Evolutionary conservation across 73 alveolate genomes (phyloP).

Genomic region (Tetrahymena thermophila): DNA sequence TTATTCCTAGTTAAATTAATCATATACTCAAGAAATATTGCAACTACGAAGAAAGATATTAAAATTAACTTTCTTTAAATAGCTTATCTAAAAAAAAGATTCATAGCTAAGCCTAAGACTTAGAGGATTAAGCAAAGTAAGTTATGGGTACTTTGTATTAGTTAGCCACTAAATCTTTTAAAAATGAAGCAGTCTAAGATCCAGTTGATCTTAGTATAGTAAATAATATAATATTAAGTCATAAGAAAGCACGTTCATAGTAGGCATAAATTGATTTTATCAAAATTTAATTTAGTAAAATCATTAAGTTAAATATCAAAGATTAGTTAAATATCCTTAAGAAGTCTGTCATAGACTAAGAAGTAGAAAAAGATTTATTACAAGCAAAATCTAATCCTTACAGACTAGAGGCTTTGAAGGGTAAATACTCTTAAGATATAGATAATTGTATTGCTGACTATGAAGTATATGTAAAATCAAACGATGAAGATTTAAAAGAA

Average conservation of each 20-base stretch:
- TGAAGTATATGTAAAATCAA: background rate
- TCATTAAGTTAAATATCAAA: background rate
- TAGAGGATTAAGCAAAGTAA: background rate
- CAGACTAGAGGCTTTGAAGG: background rate
- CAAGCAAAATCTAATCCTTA: background rate
- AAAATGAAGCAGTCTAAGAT: background rate
- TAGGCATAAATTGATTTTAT: background rate
- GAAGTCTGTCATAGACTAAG: background rate
- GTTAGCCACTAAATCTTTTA: background rate
- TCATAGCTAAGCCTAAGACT: background rate
- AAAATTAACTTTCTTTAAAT: background rate
- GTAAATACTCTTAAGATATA: background rate
- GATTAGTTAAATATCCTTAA: background rate
- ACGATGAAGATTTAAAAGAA: background rate
- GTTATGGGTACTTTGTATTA: background rate
- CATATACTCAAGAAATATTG: background rate
- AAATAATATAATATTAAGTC: background rate
- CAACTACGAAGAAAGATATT: background rate
- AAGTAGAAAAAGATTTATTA: background rate
- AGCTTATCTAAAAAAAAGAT: background rate
- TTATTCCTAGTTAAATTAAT: background rate
- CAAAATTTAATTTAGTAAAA: background rate
- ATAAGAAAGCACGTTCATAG: background rate
- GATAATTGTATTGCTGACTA: background rate
- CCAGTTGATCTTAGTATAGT: background rate